Conservation (phyloP, 2,329 filamentous ascomycete species). For the Colletotrichum sp. region DNA sequence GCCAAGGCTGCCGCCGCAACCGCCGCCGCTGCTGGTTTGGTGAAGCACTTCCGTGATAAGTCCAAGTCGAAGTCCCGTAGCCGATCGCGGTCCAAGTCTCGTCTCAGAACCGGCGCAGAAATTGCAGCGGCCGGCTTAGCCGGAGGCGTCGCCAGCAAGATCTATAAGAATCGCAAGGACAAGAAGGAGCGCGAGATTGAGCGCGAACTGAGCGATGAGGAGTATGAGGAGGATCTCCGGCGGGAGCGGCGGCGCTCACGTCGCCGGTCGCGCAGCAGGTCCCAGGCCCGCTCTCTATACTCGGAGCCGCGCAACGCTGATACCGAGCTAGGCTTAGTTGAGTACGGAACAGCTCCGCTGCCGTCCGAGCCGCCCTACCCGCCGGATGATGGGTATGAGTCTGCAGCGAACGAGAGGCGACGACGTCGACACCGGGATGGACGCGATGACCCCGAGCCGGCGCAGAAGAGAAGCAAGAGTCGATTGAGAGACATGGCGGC, state of each 20-base stretch:
- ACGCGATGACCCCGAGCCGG: slow-evolving; percentile 36
- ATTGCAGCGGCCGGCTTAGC: slow-evolving; percentile 65
- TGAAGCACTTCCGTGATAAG: slow-evolving; percentile 59
- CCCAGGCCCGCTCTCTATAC: slow-evolving; percentile 54
- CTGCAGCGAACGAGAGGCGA: slow-evolving; percentile 50
- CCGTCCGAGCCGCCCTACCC: slow-evolving; percentile 41
- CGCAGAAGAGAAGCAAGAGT: slow-evolving; percentile 58
- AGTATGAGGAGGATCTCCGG: slow-evolving; percentile 24
- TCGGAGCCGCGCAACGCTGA: slow-evolving; percentile 60
- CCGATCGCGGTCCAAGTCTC: slow-evolving; percentile 51
- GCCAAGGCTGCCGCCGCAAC: slow-evolving; percentile 65
- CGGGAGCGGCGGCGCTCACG: slow-evolving; percentile 17
- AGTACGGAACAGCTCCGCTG: slow-evolving; percentile 67
- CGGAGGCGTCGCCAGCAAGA: slow-evolving; percentile 64
- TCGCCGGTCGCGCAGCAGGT: slow-evolving; percentile 52
- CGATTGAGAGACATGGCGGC: slow-evolving; percentile 60
- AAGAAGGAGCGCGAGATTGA: slow-evolving; percentile 58
- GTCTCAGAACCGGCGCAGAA: slow-evolving; percentile 60
- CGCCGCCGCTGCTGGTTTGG: slow-evolving; percentile 61
- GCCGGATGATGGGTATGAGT: slow-evolving; percentile 47
- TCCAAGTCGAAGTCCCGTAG: slow-evolving; percentile 33
- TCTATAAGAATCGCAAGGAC: slow-evolving; percentile 65
- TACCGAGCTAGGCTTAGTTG: slow-evolving; percentile 72
- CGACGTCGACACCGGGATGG: slow-evolving; percentile 42
- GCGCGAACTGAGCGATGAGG: slow-evolving; percentile 38